Evolutionary conservation across 108 stramenopile genomes (phyloP).

Genomic region (Pseudonitzschia multiseries): DNA sequence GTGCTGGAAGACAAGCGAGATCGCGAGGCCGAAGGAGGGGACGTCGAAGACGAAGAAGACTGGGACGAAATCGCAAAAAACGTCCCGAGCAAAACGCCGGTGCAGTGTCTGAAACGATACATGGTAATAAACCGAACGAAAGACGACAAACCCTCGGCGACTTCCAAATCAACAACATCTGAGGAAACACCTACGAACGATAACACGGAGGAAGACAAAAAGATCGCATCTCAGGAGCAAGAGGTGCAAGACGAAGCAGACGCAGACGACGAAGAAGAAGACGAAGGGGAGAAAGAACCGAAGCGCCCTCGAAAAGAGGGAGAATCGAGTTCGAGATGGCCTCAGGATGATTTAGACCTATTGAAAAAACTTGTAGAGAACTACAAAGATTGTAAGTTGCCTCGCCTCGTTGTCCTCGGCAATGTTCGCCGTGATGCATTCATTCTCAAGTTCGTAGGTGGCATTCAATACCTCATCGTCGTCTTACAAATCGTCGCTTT

Average conservation of each 20-base stretch:
- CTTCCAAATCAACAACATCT: conserved; percentile 7
- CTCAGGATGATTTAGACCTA: conserved; percentile 54
- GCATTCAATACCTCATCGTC: background rate
- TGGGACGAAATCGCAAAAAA: conserved; percentile 70
- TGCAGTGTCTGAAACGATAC: conserved; percentile 62
- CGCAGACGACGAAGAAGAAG: conserved; percentile 28
- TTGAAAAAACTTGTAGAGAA: conserved; percentile 62
- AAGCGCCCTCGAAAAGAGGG: conserved; percentile 15
- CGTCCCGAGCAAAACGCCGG: conserved; percentile 64
- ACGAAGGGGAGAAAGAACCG: conserved; percentile 14
- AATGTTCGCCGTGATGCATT: background rate
- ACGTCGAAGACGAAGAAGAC: conserved; percentile 44
- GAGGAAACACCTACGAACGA: conserved; percentile 6
- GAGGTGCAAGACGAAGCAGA: conserved; percentile 29
- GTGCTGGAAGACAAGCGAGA: conserved; percentile 71
- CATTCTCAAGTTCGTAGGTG: background rate
- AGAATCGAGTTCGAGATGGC: conserved; percentile 37
- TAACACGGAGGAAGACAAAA: conserved; percentile 20
- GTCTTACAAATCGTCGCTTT: background rate
- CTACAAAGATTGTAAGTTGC: conserved; percentile 62
- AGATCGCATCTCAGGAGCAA: conserved; percentile 16
- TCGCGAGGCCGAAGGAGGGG: conserved; percentile 41
- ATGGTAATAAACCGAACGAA: conserved; percentile 19
- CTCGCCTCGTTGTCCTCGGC: conserved; percentile 2
- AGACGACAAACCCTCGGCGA: background rate